phyloP scores from a whole-genome alignment of 179 eudicot genomes.

The Spinacia oleracea region DNA sequence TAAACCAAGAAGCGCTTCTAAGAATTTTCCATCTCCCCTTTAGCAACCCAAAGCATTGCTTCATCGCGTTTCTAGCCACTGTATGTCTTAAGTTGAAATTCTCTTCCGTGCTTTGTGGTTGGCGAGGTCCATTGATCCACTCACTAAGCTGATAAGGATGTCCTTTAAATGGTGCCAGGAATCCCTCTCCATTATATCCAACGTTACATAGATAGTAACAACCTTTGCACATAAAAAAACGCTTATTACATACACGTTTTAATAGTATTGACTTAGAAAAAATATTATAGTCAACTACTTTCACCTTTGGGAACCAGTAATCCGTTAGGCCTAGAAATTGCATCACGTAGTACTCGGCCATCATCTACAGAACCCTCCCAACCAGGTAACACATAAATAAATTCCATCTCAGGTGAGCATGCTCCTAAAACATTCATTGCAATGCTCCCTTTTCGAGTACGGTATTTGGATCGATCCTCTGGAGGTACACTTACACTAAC shows the following conservation, averaged over 20 bases:
- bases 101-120: conserved; percentile 13
- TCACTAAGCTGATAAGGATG: conserved; percentile 16
- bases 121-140: conserved; percentile 5
- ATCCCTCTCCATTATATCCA: conserved; percentile 25
- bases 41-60: conserved; percentile 3
- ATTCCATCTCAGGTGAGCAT: conserved; percentile 4
- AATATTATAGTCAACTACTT: background rate
- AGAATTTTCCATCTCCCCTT: conserved; percentile 23
- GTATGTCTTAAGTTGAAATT: conserved; percentile 28
- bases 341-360: conserved; percentile 7
- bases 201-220: conserved; percentile 19
- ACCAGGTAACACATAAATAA: conserved; percentile 23
- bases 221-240: conserved; percentile 5
- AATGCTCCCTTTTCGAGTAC: conserved; percentile 11
- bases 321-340: conserved; percentile 16
- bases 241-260: background rate
- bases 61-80: conserved; percentile 18
- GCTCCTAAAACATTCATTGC: conserved; percentile 18
- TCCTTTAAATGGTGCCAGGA: conserved; percentile 21
- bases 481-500: conserved; percentile 4
- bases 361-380: conserved; percentile 27
- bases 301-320: conserved; percentile 6
- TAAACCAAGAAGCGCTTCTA: conserved; percentile 6
- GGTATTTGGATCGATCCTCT: conserved; percentile 6
- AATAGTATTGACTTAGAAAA: background rate